Base-by-base conservation (phyloP, 2,329 filamentous ascomycete genomes). In the Aspergillus quadricinctus region DNA sequence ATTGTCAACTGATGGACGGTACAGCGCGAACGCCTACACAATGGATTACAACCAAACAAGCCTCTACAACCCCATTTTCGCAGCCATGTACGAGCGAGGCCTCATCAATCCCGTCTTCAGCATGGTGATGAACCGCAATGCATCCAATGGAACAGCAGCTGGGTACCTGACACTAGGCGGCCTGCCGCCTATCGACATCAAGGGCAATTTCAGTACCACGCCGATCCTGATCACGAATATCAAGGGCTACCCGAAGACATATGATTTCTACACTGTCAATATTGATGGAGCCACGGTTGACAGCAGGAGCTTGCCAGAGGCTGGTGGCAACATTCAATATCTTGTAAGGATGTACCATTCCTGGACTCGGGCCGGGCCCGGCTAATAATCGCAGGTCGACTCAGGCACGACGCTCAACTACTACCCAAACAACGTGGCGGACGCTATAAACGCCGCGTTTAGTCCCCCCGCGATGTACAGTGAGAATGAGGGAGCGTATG, bases 61-160 rank as follows among this genome's bases (percentile, higher is more conserved):
- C 2, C 55, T 66, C 0, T 84, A 83, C 68, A 73, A 78, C 52
- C 78, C 81, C 0, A 62, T 83, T n/a, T 77, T 84, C 61, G 78
- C 74, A 7, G 79, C 71, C 37, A 78, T 83, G 76, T 77, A 75
- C 60, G 68, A 75, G 52, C 64, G 77, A 29, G 71, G 75, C 23
- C 63, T 75, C 11, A 75, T 79, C 7, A 62, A 73, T 0, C 74
- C 79, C 0, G 62, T 80, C 9, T 83, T 82, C 71, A 78, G 74
- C 61, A 66, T 83, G n/a, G 78, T 77, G 0, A 68, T 83, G 21
- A 68, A 73, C 7, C 68, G 77, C 11, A 66, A 45, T 11, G 27
- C 9, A 45, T 21, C 29, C 8, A 27, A 17, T 27, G 50, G 4
- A 41, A 19, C n/a, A 8, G 41, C 41, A 45, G 58, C 58, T 1